Base-by-base conservation (phyloP, 495 filamentous ascomycete species). In the Trichoderma parareesei region DNA sequence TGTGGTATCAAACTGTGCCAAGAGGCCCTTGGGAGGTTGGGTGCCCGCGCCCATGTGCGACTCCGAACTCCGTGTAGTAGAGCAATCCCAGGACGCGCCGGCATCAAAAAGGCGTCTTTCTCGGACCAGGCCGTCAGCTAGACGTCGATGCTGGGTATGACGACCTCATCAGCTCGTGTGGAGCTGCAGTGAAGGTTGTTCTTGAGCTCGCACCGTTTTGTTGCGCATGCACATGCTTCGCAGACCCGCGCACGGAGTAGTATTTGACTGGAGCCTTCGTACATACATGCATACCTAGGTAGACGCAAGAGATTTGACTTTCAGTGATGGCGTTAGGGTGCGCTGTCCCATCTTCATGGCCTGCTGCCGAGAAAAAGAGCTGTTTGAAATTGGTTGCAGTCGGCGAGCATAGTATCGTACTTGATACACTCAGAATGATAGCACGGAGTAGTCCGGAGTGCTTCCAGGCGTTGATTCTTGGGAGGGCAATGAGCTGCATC, bases 271-370 rank as follows among this genome's bases (percentile, higher is more conserved):
- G 53, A 57, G 53, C 53, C 53, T 38, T 57, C 53, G 53, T 57
- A 57, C 53, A 37, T 57, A 27, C 49, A 57, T 57, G 53, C 53
- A 35, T 57, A 27, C 27, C 27, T 27, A 27, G 27, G 27, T 27
- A 57, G 33, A 27, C 53, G 53, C 53, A 37, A 57, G 53, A 57
- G 53, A 57, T 57, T 57, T 57, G 53, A 57, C 53, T 57, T 57
- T 57, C 53, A 27, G 53, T 57, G 53, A 35, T 57, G 53, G 53
- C 53, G 53, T 37, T 57, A 37, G 53, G 53, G 53, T 37, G 53
- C 33, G 37, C 53, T 10, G 33, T 57, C 53, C 53, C 27, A 38
- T 57, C 5, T 57, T 8, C 53, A 18, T 37, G 53, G 53, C 53
- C 20, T 33, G 53, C 53, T 57, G 35, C 33, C 53, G 53, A 57